Base-by-base conservation (phyloP, 139 green algal species). In the Cymbomonas tetramitiformis region DNA sequence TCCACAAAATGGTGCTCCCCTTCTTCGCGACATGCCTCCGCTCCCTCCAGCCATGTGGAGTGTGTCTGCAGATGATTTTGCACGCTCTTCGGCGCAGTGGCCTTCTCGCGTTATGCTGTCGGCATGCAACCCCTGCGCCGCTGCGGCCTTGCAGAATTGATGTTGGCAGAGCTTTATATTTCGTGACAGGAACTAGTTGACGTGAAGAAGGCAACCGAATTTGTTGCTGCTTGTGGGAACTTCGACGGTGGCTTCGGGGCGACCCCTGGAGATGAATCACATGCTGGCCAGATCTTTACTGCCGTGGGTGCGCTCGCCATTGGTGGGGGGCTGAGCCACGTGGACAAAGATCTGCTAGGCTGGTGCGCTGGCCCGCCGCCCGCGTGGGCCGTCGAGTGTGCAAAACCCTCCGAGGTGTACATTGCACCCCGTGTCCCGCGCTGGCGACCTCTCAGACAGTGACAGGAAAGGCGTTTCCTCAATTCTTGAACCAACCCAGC, bases 241-340 rank as follows among this genome's bases (percentile, higher is more conserved):
- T 97, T 96, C 67, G 92, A 99, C 60, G 92, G 89, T 38, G 92
- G 92, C 12, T 99, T 96, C 62, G 92, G 92, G 2, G 74, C 65
- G 54, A 81, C 64, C 2, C 72, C 72, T 1, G 72, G 72, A 3
- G 65, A 60, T 10, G 72, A 80, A 51, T 76, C 65, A n/a, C 72
- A 80, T 39, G 70, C 70, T 0, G 72, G 72, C 4, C 72, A 79
- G 51, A 67, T 93, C 30, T 99, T 99, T 74, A 89, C 75, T 0
- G 93, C 84, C 64, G 86, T 99, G 29, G 92, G 72, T 0, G 82
- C 83, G 5, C 72, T 99, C 24, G 65, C 70, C 12, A 75, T 98
- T 38, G 79, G 78, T 0, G 78, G 77, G 21, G 43, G 56, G 19
- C 72, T 95, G 28, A 69, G 94, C 47, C 51, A 67, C 8, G 57